These are phyloP conservation scores for Ceratocystis destructans DNA, from an alignment of 2,329 filamentous ascomycete genomes.

Conservation along the genomic window DNA sequence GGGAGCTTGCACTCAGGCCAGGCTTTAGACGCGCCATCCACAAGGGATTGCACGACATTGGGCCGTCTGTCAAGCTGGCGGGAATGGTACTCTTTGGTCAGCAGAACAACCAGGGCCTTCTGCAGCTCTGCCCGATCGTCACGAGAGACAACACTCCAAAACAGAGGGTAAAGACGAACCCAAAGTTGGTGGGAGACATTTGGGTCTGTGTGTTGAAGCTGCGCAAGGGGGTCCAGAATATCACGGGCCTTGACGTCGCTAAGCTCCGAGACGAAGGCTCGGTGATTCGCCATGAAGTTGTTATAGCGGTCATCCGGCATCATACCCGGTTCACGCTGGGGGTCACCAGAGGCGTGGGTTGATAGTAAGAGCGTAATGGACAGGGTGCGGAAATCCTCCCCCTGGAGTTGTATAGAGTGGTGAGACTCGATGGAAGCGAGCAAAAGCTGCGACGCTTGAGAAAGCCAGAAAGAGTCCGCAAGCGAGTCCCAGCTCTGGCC, in stretches of 20 bases:
- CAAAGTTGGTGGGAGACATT: conserved; percentile 78
- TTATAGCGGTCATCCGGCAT: conserved; percentile 79
- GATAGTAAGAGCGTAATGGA: conserved; percentile 60
- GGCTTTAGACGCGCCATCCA: conserved; percentile 74
- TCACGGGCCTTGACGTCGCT: conserved; percentile 79
- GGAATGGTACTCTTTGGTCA: conserved; percentile 92
- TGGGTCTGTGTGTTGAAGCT: conserved; percentile 80
- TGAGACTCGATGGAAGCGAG: conserved; percentile 84
- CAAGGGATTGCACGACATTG: conserved; percentile 84
- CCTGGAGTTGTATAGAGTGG: conserved; percentile 60
- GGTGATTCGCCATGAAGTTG: conserved; percentile 60
- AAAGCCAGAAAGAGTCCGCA: conserved; percentile 89
- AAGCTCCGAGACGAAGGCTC: conserved; percentile 70
- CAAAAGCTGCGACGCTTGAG: conserved; percentile 85
- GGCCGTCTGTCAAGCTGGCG: conserved; percentile 88
- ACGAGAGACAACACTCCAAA: conserved; percentile 74
- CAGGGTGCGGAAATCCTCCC: conserved; percentile 70
- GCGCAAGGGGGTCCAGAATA: conserved; percentile 74
- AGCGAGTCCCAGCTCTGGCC: conserved; percentile 96
- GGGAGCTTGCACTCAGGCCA: conserved; percentile 84
- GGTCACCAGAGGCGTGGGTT: conserved; percentile 54
- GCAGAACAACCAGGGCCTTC: conserved; percentile 73
- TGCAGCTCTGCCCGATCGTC: conserved; percentile 87
- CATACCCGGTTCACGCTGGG: conserved; percentile 40
- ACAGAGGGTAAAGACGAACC: conserved; percentile 82